These are phyloP conservation scores for Whalleya microplaca DNA, from an alignment of 2,329 filamentous ascomycete genomes.

Conservation along the genomic window DNA sequence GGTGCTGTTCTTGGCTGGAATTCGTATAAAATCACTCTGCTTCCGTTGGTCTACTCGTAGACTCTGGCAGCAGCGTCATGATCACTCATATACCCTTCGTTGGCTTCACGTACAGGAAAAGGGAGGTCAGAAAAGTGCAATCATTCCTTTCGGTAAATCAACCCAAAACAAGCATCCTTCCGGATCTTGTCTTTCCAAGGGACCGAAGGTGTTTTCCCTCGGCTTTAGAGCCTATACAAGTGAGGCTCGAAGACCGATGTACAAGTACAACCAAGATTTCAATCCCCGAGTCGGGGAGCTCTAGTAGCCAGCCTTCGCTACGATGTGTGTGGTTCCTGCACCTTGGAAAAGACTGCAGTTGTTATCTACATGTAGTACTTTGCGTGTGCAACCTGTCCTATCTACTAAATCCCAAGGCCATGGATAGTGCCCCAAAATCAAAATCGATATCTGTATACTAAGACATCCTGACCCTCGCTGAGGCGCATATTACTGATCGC, in stretches of 20 bases:
- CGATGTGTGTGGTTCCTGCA: slow-evolving; percentile 6
- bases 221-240: slow-evolving; percentile 6
- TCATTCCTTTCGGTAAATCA: slow-evolving; percentile 2
- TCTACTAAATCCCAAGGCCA: not conserved
- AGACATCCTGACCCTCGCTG: not conserved
- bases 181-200: not conserved
- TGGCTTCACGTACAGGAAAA: not conserved
- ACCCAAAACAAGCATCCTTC: slow-evolving; percentile 12
- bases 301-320: slow-evolving; percentile 25
- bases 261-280: slow-evolving; percentile 4
- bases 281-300: slow-evolving; percentile 8
- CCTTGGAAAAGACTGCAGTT: not conserved
- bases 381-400: not conserved
- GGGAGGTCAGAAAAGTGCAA: not conserved
- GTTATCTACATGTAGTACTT: not conserved
- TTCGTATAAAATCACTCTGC: not conserved
- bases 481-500: too few species aligned
- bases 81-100: not conserved
- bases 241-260: slow-evolving; percentile 21
- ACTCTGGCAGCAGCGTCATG: not conserved
- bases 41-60: not conserved
- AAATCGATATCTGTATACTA: not conserved
- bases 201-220: not conserved
- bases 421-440: not conserved
- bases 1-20: not conserved